phyloP scores from a whole-genome alignment of 768 basidiomycete genomes.

The Cystobasidium onofrii region DNA sequence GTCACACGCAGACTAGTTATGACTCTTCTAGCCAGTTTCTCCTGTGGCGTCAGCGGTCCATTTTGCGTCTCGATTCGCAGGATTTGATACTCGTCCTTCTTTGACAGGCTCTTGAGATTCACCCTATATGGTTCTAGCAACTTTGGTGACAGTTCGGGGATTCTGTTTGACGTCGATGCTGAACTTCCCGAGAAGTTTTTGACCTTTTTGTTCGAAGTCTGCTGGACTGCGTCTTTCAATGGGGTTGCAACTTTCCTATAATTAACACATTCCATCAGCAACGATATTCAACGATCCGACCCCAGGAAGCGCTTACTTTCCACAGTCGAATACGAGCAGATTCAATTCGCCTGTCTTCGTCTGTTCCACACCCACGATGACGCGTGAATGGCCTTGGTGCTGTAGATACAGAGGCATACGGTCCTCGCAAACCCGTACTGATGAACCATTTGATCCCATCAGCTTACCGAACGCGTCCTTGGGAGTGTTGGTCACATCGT shows the following conservation, averaged over 20 bases:
- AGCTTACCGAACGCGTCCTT: constrained; percentile 17
- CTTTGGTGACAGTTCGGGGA: not conserved
- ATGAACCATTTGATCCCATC: constrained; percentile 15
- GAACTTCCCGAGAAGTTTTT: not conserved
- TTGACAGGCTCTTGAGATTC: constrained; percentile 14
- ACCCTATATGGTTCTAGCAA: constrained; percentile 5
- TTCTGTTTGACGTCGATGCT: not conserved
- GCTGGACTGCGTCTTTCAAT: not conserved
- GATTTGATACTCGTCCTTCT: constrained; percentile 26
- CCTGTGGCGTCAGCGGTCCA: not conserved
- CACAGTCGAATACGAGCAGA: constrained; percentile 41
- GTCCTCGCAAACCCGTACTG: not conserved
- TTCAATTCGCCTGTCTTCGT: constrained; percentile 14
- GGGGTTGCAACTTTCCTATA: not conserved
- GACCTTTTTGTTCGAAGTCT: not conserved
- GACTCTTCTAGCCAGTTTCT: not conserved
- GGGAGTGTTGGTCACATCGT: not conserved
- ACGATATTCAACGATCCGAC: too few relatives aligned
- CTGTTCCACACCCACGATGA: constrained; percentile 39
- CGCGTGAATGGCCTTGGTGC: constrained; percentile 39
- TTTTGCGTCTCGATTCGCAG: constrained; percentile 17
- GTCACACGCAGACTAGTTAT: constrained; percentile 2
- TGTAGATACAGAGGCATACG: constrained; percentile 41
- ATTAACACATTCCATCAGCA: not conserved
- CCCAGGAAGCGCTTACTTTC: too few relatives aligned